phyloP scores from a whole-genome alignment of 2,329 filamentous ascomycete species.

The Diaporthe sp. region DNA sequence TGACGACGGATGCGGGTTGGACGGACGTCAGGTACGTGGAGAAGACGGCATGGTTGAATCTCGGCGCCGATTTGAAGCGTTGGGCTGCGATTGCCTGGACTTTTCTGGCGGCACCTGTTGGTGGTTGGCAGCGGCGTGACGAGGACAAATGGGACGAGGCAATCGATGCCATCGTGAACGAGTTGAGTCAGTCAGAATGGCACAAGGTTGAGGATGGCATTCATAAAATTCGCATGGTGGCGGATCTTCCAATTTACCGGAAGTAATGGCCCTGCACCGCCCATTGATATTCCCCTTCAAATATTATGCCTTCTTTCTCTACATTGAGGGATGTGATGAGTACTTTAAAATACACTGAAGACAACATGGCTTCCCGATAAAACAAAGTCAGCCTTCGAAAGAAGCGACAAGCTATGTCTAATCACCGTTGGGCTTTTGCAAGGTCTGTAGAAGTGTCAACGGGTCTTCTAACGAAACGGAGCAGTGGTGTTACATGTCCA shows the following conservation, averaged over 20 bases:
- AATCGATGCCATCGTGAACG: not conserved
- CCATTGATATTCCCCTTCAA: not conserved
- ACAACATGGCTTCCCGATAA: too few species aligned
- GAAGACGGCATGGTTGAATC: not conserved
- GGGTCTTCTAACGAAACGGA: too few species aligned
- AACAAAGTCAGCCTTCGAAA: too few species aligned
- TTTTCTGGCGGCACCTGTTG: not conserved
- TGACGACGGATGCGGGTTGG: not conserved
- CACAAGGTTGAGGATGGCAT: not conserved
- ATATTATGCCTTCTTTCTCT: not conserved
- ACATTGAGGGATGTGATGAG: too few species aligned
- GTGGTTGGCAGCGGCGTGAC: not conserved
- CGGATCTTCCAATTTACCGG: not conserved
- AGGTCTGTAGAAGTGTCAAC: too few species aligned
- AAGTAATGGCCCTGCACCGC: not conserved
- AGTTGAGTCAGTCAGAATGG: not conserved
- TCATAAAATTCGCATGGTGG: not conserved
- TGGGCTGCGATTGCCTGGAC: not conserved
- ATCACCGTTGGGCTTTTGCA: too few species aligned
- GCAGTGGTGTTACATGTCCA: too few species aligned
- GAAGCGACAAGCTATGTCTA: too few species aligned
- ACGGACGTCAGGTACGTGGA: not conserved
- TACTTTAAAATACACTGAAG: too few species aligned
- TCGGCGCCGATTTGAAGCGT: not conserved
- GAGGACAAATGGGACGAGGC: constrained; percentile 4